These are phyloP conservation scores for Backusella sp. DNA, from an alignment of 192 early-diverging fungal species.

Conservation along the genomic window DNA sequence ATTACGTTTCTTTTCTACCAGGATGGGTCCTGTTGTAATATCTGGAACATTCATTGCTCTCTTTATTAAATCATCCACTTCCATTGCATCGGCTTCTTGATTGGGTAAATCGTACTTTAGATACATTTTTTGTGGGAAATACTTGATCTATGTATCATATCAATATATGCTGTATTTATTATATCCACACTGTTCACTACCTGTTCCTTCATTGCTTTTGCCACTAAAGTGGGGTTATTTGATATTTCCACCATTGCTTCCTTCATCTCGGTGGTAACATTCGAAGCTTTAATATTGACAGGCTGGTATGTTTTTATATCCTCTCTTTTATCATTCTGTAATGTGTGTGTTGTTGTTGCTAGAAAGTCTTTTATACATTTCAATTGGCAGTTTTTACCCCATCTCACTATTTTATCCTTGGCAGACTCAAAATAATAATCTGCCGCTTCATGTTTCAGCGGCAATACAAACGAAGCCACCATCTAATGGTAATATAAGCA, in stretches of 20 bases:
- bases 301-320: constrained; percentile 10
- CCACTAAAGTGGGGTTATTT: neutral
- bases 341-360: neutral
- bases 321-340: neutral
- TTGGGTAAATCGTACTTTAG: neutral
- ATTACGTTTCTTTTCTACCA: constrained; percentile 35
- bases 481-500: constrained; percentile 14
- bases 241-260: constrained; percentile 2
- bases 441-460: neutral
- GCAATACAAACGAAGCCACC: constrained; percentile 31
- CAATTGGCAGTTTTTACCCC: neutral
- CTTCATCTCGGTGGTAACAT: neutral
- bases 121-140: neutral
- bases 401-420: constrained; percentile 22
- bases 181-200: constrained; percentile 1
- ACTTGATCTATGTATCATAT: neutral
- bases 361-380: neutral
- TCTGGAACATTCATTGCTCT: constrained; percentile 23
- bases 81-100: neutral
- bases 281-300: constrained; percentile 18
- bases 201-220: constrained; percentile 20
- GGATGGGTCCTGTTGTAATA: constrained; percentile 19
- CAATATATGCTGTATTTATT: neutral
- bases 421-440: constrained; percentile 22
- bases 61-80: constrained; percentile 14